These are phyloP conservation scores for Magnolia changhungtana DNA, from an alignment of 164 flowering plant genomes.

Conservation along the genomic window DNA sequence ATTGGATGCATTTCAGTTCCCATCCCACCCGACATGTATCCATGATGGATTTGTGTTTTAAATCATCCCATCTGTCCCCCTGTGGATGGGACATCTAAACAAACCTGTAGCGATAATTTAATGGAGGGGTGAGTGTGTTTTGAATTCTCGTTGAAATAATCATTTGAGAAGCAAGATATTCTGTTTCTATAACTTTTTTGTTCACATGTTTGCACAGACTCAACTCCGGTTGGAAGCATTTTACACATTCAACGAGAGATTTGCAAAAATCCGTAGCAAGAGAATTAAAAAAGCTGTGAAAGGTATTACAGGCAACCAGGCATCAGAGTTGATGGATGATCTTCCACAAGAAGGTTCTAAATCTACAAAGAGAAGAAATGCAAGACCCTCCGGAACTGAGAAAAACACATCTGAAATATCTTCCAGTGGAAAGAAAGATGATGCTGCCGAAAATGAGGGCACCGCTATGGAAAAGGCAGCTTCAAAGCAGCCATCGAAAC, in stretches of 20 bases:
- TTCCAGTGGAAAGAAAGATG: constrained; percentile 17
- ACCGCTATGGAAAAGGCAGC: constrained; percentile 18
- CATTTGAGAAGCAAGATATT: not conserved
- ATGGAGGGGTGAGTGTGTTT: no score
- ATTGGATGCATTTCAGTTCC: no score
- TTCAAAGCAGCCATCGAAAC: constrained; percentile 27
- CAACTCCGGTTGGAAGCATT: constrained; percentile 93
- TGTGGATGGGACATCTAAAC: no score
- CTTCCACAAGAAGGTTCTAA: constrained; percentile 25
- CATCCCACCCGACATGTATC: no score
- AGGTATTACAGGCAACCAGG: constrained; percentile 55
- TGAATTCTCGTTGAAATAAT: no score
- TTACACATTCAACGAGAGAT: constrained; percentile 90
- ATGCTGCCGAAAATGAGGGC: constrained; percentile 12
- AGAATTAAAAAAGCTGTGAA: constrained; percentile 85
- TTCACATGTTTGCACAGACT: constrained; percentile 43
- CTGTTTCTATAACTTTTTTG: not conserved
- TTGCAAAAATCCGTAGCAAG: constrained; percentile 93
- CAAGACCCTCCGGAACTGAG: constrained; percentile 11
- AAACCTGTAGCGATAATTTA: no score
- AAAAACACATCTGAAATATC: constrained; percentile 19
- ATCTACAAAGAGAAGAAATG: constrained; percentile 32
- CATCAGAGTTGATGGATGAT: constrained; percentile 44
- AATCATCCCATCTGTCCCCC: no score
- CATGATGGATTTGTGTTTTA: no score